These are phyloP conservation scores for Crepidotus variabilis DNA, from an alignment of 768 basidiomycete species.

Conservation along the genomic window DNA sequence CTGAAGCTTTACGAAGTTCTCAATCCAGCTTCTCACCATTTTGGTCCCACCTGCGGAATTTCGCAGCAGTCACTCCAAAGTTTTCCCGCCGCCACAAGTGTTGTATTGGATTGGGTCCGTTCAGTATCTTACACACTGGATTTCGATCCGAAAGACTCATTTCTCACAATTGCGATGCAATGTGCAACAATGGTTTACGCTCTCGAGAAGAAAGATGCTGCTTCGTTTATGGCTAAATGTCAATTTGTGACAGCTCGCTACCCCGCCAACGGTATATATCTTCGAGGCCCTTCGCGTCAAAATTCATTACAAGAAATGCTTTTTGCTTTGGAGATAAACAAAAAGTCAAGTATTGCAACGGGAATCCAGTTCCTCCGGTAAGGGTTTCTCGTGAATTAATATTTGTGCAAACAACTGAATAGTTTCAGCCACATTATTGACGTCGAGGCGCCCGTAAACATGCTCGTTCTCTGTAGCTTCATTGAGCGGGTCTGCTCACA, in stretches of 20 bases:
- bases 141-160: constrained; percentile 18
- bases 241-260: constrained; percentile 17
- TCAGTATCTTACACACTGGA: constrained; percentile 32
- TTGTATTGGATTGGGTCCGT: constrained; percentile 44
- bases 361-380: constrained; percentile 41
- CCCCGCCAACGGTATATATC: constrained; percentile 10
- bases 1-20: constrained; percentile 43
- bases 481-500: constrained; percentile 45
- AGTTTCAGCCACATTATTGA: constrained; percentile 41
- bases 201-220: constrained; percentile 32
- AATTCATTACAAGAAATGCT: constrained; percentile 21
- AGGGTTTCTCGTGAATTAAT: constrained; percentile 6
- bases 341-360: constrained; percentile 20
- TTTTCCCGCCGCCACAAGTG: constrained; percentile 27
- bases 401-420: not conserved
- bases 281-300: constrained; percentile 9
- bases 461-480: constrained; percentile 46
- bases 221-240: constrained; percentile 30
- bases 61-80: constrained; percentile 35
- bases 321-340: constrained; percentile 23
- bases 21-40: constrained; percentile 40
- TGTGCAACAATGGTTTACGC: constrained; percentile 31
- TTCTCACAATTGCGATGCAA: constrained; percentile 38
- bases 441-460: constrained; percentile 33
- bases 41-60: constrained; percentile 40